These are phyloP conservation scores for Carallia brachiata DNA, from an alignment of 345 rosid species.

Conservation along the genomic window DNA sequence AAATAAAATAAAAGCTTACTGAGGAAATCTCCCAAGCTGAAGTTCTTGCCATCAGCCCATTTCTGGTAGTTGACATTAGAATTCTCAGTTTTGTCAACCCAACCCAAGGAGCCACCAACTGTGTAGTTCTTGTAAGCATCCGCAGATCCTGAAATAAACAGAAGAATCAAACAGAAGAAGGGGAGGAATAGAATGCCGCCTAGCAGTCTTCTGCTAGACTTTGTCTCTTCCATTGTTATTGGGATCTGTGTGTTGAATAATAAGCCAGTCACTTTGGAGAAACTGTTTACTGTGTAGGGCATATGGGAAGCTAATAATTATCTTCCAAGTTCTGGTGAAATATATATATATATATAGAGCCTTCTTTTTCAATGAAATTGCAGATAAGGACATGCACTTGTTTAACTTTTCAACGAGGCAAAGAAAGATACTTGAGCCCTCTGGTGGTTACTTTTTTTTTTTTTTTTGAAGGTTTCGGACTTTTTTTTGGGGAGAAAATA, in stretches of 20 bases:
- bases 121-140: constrained; percentile 82
- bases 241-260: not conserved
- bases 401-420: no score
- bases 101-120: constrained; percentile 77
- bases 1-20: constrained; percentile 34
- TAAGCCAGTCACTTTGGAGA: not conserved
- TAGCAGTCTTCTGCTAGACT: not conserved
- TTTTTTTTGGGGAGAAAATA: no score
- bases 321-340: no score
- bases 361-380: no score
- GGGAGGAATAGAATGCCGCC: not conserved
- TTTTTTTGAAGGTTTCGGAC: no score
- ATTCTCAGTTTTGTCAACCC: constrained; percentile 56
- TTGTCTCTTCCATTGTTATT: constrained; percentile 23
- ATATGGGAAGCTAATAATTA: no score
- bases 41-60: constrained; percentile 73
- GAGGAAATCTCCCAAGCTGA: constrained; percentile 91
- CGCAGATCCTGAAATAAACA: constrained; percentile 32
- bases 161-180: constrained; percentile 12
- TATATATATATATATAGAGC: no score
- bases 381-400: no score
- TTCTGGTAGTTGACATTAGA: constrained; percentile 64
- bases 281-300: not conserved
- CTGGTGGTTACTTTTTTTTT: no score
- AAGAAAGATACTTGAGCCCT: no score